A percentile compares a stretch with the other conserved stretches of the same genome.
Conservation (phyloP, 129 eudicot genomes). For the Helichrysum umbraculigerum region DNA sequence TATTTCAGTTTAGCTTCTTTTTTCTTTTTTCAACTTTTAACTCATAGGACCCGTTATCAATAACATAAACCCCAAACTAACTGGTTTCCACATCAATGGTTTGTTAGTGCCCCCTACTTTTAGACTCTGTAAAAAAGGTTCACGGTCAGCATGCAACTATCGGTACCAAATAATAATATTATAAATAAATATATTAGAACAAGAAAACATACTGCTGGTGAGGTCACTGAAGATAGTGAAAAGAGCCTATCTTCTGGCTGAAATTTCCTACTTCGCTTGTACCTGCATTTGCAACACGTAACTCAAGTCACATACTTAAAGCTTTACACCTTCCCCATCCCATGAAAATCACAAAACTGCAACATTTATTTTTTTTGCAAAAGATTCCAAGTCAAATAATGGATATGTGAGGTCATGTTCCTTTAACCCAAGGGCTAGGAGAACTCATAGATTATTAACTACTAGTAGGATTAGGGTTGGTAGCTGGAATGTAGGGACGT, state of each 20-base stretch:
- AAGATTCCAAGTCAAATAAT: neutral
- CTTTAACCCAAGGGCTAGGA: too few species aligned
- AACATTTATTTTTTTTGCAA: slow-evolving; percentile 8
- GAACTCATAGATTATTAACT: too few species aligned
- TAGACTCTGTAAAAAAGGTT: neutral
- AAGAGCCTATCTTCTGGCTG: slow-evolving; percentile 94
- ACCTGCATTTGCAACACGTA: slow-evolving; percentile 45
- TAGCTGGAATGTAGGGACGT: too few species aligned
- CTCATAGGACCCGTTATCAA: too few species aligned
- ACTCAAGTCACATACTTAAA: neutral
- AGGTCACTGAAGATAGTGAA: slow-evolving; percentile 85
- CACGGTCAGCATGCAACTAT: neutral
- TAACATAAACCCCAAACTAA: neutral
- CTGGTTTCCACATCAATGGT: neutral
- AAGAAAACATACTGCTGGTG: slow-evolving; percentile 79
- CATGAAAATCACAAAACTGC: neutral
- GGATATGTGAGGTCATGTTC: too few species aligned
- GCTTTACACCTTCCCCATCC: neutral
- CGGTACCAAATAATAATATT: neutral
- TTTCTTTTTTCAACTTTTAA: too few species aligned
- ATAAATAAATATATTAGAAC: neutral
- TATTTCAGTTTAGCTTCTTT: neutral
- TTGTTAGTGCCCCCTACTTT: too few species aligned
- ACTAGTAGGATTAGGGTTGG: too few species aligned
- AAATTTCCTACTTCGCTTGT: slow-evolving; percentile 89